Evolutionary conservation across 106 monocot species (phyloP), one percentile per base, ranked within the genome.

Genomic region (Acorus gramineus): DNA sequence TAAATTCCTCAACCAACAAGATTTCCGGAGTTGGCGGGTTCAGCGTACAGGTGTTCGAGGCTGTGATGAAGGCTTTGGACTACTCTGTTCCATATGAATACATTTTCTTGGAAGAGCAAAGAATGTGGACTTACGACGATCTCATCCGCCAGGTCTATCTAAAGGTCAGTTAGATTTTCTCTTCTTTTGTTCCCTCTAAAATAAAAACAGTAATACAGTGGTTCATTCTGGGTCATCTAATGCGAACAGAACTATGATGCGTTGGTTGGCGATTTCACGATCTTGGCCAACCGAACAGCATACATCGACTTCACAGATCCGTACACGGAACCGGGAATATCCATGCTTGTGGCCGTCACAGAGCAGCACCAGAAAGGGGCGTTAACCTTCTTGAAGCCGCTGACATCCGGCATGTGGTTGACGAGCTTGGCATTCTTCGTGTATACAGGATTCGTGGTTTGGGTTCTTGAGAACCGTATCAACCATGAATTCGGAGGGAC

Each of bases 291-390:
- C 3, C 3, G 68, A 0, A 46, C 68, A 3, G 14, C 4, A 8
- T 44, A 57, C 8, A 57, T 68, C 2, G 53, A 68, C n/a, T 68
- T 57, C 57, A 68, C 68, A 47, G 11, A 11, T 10, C 68, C 68
- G 2, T 68, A 45, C 48, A 57, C 68, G 2, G 68, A 68, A 12
- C 11, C 68, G 3, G 68, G 68, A 2, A 45, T 68, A 13, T 5
- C 11, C 3, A 68, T 68, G 68, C 8, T 68, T n/a, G 68, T 68
- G 3, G 47, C 4, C 0, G 57, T 8, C 68, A 14, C 9, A 11
- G 13, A 11, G 57, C 6, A 57, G 7, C 14, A 42, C 4, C 46
- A 7, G 7, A 5, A 7, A 44, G 12, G 47, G 8, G 12, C 6
- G 5, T 68, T 44, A 46, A 53, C 3, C 5, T 68, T 68, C 48